A percentile compares a stretch with the other conserved stretches of the same genome.
Conservation (phyloP, 176 grass and related monocot species). For the Typha latifolia region DNA sequence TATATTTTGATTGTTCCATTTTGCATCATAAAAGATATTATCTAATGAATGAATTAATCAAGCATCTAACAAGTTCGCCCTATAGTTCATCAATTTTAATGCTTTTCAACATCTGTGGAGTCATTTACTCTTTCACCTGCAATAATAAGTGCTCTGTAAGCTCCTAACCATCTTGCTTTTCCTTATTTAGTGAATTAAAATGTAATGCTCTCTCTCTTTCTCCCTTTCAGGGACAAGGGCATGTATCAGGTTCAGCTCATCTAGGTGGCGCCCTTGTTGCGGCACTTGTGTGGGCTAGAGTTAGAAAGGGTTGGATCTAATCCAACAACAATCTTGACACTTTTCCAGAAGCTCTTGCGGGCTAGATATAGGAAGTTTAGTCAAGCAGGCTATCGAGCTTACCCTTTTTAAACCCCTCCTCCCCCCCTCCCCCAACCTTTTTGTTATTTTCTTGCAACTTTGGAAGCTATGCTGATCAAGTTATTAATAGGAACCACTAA, state of each 20-base stretch:
- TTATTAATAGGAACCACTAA: background rate
- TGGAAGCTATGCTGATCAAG: background rate
- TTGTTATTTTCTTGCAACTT: background rate
- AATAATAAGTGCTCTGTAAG: no score
- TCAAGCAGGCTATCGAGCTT: background rate
- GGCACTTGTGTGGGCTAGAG: conserved; percentile 46
- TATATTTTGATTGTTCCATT: no score
- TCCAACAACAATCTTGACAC: background rate
- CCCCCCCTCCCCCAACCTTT: no score
- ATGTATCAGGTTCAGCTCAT: conserved; percentile 50
- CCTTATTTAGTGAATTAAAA: background rate
- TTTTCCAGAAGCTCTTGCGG: background rate
- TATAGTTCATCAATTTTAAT: no score
- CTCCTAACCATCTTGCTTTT: no score
- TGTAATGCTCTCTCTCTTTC: background rate
- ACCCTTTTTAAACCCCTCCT: background rate
- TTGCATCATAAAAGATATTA: no score
- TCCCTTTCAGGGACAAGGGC: conserved; percentile 35
- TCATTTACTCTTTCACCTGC: no score
- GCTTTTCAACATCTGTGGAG: no score
- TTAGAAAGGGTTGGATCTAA: conserved; percentile 58
- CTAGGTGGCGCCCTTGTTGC: conserved; percentile 68
- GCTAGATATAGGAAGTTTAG: no score
- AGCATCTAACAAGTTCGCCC: no score
- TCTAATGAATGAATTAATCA: no score